These are phyloP conservation scores for Penicillium egyptiacum DNA, from an alignment of 495 filamentous ascomycete genomes.

Conservation along the genomic window DNA sequence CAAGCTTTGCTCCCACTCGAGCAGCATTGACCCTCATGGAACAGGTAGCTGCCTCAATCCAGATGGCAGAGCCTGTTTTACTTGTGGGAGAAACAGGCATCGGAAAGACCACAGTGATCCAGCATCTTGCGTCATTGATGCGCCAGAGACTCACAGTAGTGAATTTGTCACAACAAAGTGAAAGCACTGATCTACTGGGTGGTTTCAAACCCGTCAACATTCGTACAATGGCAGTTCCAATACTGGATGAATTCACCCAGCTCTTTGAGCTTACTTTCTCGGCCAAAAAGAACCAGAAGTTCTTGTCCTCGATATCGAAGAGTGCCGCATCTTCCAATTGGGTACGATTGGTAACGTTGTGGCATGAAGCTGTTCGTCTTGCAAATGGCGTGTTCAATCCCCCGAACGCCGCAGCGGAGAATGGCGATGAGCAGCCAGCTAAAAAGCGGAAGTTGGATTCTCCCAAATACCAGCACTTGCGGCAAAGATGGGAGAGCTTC, in stretches of 20 bases:
- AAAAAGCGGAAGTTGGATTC: constrained; percentile 85
- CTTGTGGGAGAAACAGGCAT: constrained; percentile 98
- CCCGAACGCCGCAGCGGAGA: constrained; percentile 37
- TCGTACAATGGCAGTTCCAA: constrained; percentile 79
- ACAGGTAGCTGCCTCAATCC: constrained; percentile 77
- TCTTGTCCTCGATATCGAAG: constrained; percentile 75
- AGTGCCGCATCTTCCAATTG: constrained; percentile 79
- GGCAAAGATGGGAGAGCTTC: constrained; percentile 78
- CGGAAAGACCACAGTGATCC: constrained; percentile 93
- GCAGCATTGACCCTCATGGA: constrained; percentile 60
- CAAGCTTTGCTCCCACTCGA: constrained; percentile 48
- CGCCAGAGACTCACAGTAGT: constrained; percentile 83
- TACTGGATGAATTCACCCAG: constrained; percentile 91
- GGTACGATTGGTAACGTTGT: constrained; percentile 76
- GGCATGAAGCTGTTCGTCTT: constrained; percentile 85
- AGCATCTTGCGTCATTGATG: constrained; percentile 80
- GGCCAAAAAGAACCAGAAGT: constrained; percentile 78
- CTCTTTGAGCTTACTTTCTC: constrained; percentile 86
- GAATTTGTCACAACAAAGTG: constrained; percentile 96
- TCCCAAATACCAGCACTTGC: constrained; percentile 62
- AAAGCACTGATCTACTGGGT: constrained; percentile 87
- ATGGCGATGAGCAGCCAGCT: constrained; percentile 56
- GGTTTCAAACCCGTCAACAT: constrained; percentile 95
- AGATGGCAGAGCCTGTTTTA: constrained; percentile 81
- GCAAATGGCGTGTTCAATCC: constrained; percentile 67